These are phyloP conservation scores for Plantago ovata DNA, from an alignment of 257 asterid species.

Conservation along the genomic window DNA sequence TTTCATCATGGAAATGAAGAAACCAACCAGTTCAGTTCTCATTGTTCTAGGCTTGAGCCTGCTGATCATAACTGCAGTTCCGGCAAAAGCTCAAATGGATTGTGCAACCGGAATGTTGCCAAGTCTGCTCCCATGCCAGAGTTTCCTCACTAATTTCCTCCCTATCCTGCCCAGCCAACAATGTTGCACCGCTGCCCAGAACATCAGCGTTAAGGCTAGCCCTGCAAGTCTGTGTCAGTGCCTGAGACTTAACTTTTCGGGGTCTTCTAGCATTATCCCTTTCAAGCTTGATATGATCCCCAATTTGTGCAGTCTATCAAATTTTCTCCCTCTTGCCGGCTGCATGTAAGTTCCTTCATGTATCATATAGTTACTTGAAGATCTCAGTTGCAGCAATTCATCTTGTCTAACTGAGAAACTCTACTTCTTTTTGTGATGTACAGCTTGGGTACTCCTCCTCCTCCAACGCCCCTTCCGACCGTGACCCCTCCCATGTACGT, in stretches of 20 bases:
- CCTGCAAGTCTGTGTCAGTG: constrained; percentile 10
- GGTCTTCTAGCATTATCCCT: constrained; percentile 4
- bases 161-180: neutral
- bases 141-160: neutral
- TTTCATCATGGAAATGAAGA: constrained; percentile 5
- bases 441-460: no score
- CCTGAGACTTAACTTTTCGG: neutral
- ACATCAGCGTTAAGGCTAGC: neutral
- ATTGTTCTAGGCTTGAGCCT: neutral
- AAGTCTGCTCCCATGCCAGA: constrained; percentile 9
- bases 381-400: no score
- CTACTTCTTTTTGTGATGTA: no score
- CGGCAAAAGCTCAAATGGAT: constrained; percentile 6
- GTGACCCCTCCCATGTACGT: no score
- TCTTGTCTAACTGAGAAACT: no score
- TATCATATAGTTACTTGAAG: neutral
- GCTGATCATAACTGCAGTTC: neutral
- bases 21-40: neutral
- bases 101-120: constrained; percentile 10
- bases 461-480: no score
- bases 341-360: constrained; percentile 9
- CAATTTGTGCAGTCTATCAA: neutral
- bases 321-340: neutral
- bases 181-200: constrained; percentile 4
- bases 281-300: constrained; percentile 9